Conservation (phyloP, 2,329 filamentous ascomycete species). For the Endocalyx cinctus region DNA sequence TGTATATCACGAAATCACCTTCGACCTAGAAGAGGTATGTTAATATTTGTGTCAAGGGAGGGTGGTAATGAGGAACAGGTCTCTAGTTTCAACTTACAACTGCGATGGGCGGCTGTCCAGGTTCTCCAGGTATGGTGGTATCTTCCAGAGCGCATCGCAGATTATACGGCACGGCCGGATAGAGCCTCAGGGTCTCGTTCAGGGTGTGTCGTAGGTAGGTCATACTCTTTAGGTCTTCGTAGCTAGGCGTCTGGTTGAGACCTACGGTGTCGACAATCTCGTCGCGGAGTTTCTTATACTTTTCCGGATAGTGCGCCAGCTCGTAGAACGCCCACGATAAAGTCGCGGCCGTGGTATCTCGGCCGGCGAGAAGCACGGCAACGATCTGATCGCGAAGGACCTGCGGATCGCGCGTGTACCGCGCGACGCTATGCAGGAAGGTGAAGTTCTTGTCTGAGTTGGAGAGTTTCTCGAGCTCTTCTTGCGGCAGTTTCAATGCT, state of each 20-base stretch:
- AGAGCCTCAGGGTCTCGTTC: slow-evolving; percentile 35
- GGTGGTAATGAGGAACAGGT: no score
- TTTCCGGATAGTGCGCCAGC: slow-evolving; percentile 53
- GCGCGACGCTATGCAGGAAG: slow-evolving; percentile 72
- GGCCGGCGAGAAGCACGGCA: slow-evolving; percentile 65
- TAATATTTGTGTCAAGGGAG: no score
- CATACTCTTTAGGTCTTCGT: slow-evolving; percentile 65
- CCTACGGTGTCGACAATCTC: slow-evolving; percentile 57
- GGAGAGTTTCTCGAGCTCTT: slow-evolving; percentile 64
- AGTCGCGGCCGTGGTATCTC: slow-evolving; percentile 66
- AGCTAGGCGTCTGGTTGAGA: slow-evolving; percentile 45
- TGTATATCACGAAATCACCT: slow-evolving; percentile 44
- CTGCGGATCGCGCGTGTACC: slow-evolving; percentile 57
- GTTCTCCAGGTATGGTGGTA: slow-evolving; percentile 17
- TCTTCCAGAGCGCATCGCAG: slow-evolving; percentile 19
- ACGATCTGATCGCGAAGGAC: slow-evolving; percentile 70
- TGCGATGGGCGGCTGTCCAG: slow-evolving; percentile 32
- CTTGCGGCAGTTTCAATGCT: slow-evolving; percentile 55
- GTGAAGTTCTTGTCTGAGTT: slow-evolving; percentile 64
- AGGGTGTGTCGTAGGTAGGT: slow-evolving; percentile 56
- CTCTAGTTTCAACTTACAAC: no score
- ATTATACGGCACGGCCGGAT: slow-evolving; percentile 60
- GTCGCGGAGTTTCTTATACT: slow-evolving; percentile 53
- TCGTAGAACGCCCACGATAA: slow-evolving; percentile 66
- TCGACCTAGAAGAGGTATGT: no score